Evolutionary conservation across 108 stramenopile species (phyloP), one percentile per base, ranked within the genome.

Genomic region (Hondaea fermentalgiana): DNA sequence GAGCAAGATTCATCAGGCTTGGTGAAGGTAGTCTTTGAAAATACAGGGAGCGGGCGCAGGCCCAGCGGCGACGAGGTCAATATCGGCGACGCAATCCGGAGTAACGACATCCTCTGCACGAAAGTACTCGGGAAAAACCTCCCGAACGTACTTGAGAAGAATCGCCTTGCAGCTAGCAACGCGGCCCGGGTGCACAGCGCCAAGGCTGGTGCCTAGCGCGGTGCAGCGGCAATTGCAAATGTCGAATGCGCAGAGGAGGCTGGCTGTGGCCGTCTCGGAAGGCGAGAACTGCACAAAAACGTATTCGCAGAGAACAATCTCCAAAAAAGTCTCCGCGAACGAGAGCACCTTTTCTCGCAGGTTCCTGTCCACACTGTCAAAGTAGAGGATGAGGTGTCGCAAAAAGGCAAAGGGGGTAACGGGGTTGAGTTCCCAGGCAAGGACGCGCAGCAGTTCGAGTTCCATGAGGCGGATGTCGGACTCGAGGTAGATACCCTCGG

Each of bases 281-380:
- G 76, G 76, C 23, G 16, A 53, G 23, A 53, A 83, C 76, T 53
- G 76, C 49, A 83, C 76, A 53, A 83, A 83, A 25, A 53, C n/a
- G 51, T 83, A 83, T 35, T 83, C 76, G 76, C 76, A 83, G 45
- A 83, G 51, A 47, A 83, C 45, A 53, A 83, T 83, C 76, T 83
- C 76, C 49, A 83, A 25, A 53, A 83, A 83, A 25, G 76, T 53
- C 28, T 83, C 76, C 49, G 76, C n/a, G 49, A 83, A 83, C 44
- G 76, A 83, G 12, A 83, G 76, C 17, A 83, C 76, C 76, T 35
- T 83, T 83, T 83, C 76, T 12, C 76, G 76, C 49, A 83, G 45
- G 14, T 83, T 83, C 49, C 51, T 53, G 51, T 83, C 49, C 76
- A 83, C 76, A 23, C 51, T 53, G 76, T 83, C 76, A 83, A 83